Evolutionary conservation across 768 basidiomycete genomes (phyloP).

Genomic region (Steccherinum ochraceum): DNA sequence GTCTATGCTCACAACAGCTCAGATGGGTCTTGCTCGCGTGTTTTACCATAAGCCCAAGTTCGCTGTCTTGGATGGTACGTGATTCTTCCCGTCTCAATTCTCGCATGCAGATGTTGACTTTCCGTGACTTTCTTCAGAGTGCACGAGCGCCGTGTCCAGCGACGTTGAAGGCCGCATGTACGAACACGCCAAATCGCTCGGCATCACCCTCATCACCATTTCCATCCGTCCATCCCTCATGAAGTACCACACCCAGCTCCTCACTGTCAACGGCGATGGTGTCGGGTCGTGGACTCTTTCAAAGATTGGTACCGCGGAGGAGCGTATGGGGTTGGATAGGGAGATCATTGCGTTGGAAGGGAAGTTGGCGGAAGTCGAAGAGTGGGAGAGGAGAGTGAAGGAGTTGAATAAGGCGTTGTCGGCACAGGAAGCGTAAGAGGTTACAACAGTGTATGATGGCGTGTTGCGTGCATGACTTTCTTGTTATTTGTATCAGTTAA

Average conservation of each 20-base stretch:
- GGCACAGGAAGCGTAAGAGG: constrained; percentile 27
- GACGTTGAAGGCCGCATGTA: constrained; percentile 98
- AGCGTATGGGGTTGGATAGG: constrained; percentile 65
- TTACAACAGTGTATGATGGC: background rate
- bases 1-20: background rate
- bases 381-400: constrained; percentile 65
- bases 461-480: background rate
- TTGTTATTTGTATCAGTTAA: background rate
- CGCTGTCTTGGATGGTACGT: constrained; percentile 79
- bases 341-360: constrained; percentile 66
- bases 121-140: constrained; percentile 46
- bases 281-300: constrained; percentile 67
- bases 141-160: constrained; percentile 91
- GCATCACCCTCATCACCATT: constrained; percentile 90
- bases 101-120: constrained; percentile 4
- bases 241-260: constrained; percentile 84
- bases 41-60: constrained; percentile 84
- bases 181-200: constrained; percentile 81
- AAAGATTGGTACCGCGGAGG: constrained; percentile 66
- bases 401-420: constrained; percentile 56
- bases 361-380: constrained; percentile 62
- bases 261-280: constrained; percentile 71
- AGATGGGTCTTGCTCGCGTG: constrained; percentile 92
- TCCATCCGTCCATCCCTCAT: constrained; percentile 80
- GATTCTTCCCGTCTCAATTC: background rate